Evolutionary conservation across 23 red algal species (phyloP), one percentile per base, ranked within the genome.

Genomic region (Agarophyton chilense): DNA sequence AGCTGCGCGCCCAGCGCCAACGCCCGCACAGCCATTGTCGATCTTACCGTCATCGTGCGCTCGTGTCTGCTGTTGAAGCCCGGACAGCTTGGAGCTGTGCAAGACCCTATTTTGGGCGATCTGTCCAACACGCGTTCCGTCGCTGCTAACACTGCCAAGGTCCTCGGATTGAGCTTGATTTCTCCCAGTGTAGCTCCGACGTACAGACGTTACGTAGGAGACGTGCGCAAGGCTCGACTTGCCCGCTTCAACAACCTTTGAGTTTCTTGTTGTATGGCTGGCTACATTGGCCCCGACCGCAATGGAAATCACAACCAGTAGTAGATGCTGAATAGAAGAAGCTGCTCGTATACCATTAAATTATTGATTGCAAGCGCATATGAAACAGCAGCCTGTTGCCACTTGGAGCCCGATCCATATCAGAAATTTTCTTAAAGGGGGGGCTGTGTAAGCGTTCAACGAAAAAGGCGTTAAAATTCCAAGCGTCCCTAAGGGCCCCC

Each of bases 1-100:
- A 47, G 41, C 13, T 74, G 68, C 21, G 38, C 68, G 40, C 29
- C 40, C 5, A 49, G 40, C 41, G 68, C 43, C 38, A 46, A 43
- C n/a, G 19, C 68, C 1, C 68, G 68, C 32, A 28, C 68, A 1
- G 24, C 43, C 17, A 43, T 74, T 25, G 68, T 47, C 6, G 43
- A 74, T 25, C 68, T 74, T 11, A 49, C 40, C 68, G 43, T 74
- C 68, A 74, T 74, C 25, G 68, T 74, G 41, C 68, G 68, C 68
- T 28, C 40, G 16, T 74, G 68, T 39, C 14, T 74, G 68, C 19
- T 45, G 68, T 33, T 74, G 29, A 46, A 74, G 41, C 68, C 68
- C 40, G 68, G 68, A 47, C 68, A 74, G 21, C 10, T 74, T 11
- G 68, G 68, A 25, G 68, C 14, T 6, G 43, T 46, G n/a, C 19